Percentiles rank a stretch among this genome's conserved stretches.
These are phyloP conservation scores for Athelia sp. DNA, from an alignment of 1,284 basidiomycete species.

Conservation along the genomic window DNA sequence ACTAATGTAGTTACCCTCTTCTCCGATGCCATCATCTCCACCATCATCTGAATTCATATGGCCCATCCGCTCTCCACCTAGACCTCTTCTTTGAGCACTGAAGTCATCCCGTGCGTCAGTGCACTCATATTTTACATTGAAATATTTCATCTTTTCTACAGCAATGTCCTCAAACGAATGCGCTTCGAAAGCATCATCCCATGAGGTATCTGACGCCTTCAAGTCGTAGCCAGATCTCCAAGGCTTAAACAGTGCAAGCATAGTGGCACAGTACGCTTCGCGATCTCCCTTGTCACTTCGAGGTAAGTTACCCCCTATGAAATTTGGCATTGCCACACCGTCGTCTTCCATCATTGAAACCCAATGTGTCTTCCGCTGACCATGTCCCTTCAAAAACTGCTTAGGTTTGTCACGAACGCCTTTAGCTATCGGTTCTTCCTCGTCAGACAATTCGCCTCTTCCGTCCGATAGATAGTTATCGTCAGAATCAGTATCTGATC, in stretches of 20 bases:
- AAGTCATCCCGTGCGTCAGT: slow-evolving; percentile 28
- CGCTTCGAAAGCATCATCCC: slow-evolving; percentile 19
- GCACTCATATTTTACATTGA: slow-evolving; percentile 27
- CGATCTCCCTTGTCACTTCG: slow-evolving; percentile 23
- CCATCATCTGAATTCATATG: neutral
- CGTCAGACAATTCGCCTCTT: no score
- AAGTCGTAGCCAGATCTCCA: slow-evolving; percentile 24
- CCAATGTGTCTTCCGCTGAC: no score
- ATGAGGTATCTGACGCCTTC: slow-evolving; percentile 11
- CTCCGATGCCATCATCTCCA: neutral
- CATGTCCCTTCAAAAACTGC: no score
- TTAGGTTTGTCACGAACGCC: no score
- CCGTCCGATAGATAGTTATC: no score
- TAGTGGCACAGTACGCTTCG: slow-evolving; percentile 25
- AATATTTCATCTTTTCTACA: slow-evolving; percentile 18
- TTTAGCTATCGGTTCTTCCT: no score
- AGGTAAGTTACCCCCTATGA: slow-evolving; percentile 23
- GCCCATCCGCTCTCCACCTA: neutral
- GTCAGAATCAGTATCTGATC: no score
- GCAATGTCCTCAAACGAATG: slow-evolving; percentile 11
- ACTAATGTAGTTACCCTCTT: neutral
- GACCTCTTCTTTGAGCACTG: slow-evolving; percentile 18
- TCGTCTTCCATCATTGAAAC: neutral
- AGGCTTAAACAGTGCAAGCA: slow-evolving; percentile 26
- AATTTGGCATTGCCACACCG: slow-evolving; percentile 17